These are phyloP conservation scores for Populus trichocarpa DNA, from an alignment of 441 rosid genomes.

Conservation along the genomic window DNA sequence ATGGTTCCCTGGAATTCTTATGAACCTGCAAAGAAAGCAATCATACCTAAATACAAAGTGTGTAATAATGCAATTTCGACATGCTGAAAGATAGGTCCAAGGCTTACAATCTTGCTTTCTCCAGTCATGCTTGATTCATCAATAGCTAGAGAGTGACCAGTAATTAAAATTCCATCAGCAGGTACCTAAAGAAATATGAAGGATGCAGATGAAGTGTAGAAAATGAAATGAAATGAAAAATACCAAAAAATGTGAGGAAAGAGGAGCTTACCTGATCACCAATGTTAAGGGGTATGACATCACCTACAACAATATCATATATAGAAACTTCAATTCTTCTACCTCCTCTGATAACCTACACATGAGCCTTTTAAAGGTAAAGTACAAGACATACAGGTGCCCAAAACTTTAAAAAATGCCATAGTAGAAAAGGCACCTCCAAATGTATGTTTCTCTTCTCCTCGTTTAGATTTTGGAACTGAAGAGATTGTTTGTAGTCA, in stretches of 20 bases:
- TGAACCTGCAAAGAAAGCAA: slow-evolving; percentile 50
- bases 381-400: slow-evolving; percentile 13
- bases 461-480: slow-evolving; percentile 90
- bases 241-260: not conserved
- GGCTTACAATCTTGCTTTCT: slow-evolving; percentile 87
- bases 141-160: slow-evolving; percentile 77
- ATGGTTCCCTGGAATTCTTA: slow-evolving; percentile 67
- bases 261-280: slow-evolving; percentile 76
- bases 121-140: slow-evolving; percentile 99
- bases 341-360: slow-evolving; percentile 86
- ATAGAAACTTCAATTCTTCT: slow-evolving; percentile 90
- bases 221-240: not conserved
- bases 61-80: slow-evolving; percentile 1
- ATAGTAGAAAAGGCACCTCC: slow-evolving; percentile 52
- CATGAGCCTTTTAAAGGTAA: slow-evolving; percentile 15
- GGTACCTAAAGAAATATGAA: slow-evolving; percentile 59
- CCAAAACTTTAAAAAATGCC: not conserved
- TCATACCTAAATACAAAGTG: slow-evolving; percentile 8
- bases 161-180: slow-evolving; percentile 86
- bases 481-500: slow-evolving; percentile 95
- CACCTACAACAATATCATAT: slow-evolving; percentile 92
- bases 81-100: slow-evolving; percentile 3
- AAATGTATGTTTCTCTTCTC: slow-evolving; percentile 93
- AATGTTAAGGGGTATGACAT: slow-evolving; percentile 82
- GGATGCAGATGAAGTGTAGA: slow-evolving; percentile 7